A percentile compares a stretch with the other conserved stretches of the same genome.
These are phyloP conservation scores for Diplotaxis tenuifolia DNA, from an alignment of 345 rosid species.

Conservation along the genomic window DNA sequence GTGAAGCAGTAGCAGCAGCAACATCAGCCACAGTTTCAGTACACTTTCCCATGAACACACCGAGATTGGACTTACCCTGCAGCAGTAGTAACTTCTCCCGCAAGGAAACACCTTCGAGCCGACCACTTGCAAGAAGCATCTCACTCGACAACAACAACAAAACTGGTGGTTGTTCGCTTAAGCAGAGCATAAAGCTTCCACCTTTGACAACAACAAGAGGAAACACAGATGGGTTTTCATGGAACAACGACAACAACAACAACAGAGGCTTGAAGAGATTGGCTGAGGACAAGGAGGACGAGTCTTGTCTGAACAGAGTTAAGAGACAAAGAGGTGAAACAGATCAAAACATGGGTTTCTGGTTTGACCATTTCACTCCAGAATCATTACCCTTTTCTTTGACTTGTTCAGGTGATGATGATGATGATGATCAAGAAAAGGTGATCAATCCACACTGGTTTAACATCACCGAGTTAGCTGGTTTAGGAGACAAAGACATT, in stretches of 20 bases:
- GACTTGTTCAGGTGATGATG: slow-evolving; percentile 61
- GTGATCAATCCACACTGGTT: slow-evolving; percentile 71
- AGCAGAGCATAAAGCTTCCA: slow-evolving; percentile 84
- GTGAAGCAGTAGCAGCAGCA: slow-evolving; percentile 75
- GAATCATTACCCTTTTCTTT: slow-evolving; percentile 65
- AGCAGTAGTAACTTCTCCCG: slow-evolving; percentile 60
- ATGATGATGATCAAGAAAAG: slow-evolving; percentile 60
- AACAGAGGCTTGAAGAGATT: slow-evolving; percentile 82
- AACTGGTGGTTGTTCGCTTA: slow-evolving; percentile 59
- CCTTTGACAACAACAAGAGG: slow-evolving; percentile 71
- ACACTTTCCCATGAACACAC: slow-evolving; percentile 92
- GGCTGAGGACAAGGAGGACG: slow-evolving; percentile 61
- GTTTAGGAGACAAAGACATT: slow-evolving; percentile 59
- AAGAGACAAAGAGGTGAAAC: slow-evolving; percentile 70
- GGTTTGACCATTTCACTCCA: slow-evolving; percentile 70
- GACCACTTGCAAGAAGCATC: slow-evolving; percentile 72
- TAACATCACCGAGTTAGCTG: slow-evolving; percentile 69
- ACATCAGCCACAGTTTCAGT: slow-evolving; percentile 12
- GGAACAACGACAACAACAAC: slow-evolving; percentile 72
- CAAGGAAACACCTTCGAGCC: slow-evolving; percentile 53
- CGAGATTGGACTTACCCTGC: slow-evolving; percentile 91
- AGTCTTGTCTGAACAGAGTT: slow-evolving; percentile 54
- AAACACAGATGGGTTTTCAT: slow-evolving; percentile 43
- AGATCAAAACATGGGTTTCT: slow-evolving; percentile 52
- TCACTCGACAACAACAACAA: slow-evolving; percentile 42